Evolutionary conservation across 495 filamentous ascomycete genomes (phyloP), one percentile per base, ranked within the genome.

Genomic region (Aspergillus ostianus): DNA sequence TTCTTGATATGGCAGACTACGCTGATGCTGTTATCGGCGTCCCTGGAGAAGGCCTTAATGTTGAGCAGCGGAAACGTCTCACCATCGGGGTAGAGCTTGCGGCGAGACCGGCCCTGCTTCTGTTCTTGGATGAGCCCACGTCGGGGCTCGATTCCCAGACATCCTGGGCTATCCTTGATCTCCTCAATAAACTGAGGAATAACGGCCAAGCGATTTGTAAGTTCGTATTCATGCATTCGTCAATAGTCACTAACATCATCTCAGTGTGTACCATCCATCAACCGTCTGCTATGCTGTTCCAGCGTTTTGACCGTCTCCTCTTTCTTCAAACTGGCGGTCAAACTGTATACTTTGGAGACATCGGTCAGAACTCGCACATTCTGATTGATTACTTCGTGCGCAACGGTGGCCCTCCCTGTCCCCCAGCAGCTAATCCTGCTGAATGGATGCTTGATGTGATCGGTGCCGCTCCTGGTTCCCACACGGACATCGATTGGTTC

Each of bases 371-470:
- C 74, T 87, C 88, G 1, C 72, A 76, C 41, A 83, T 75, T 18
- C 67, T 93, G 27, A 56, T 51, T 12, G n/a, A 54, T 17, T 60
- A 93, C 72, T 92, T 93, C 62, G 85, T 90, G 71, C 75, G 78
- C 47, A 85, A 90, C 67, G 85, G 90, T 30, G 87, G 84, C 8
- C 69, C 74, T 26, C 73, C 79, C 84, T n/a, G 65, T 71, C 82
- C 84, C 21, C 85, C 87, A 19, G 58, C 44, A 6, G 46, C 26
- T 0, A 95, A 80, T 47, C 90, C 90, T n/a, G 92, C 91, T 29
- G 92, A 96, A 70, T 93, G 87, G 86, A 94, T 96, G 89, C 75
- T 95, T 29, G 90, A 93, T 60, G 87, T 89, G 53, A 92, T 92
- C 56, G 90, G 90, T 51, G 90, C 90, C 18, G 90, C 90, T 0